phyloP scores from a whole-genome alignment of 805 yeast species.

The Saccharomycopsis fodiens region DNA sequence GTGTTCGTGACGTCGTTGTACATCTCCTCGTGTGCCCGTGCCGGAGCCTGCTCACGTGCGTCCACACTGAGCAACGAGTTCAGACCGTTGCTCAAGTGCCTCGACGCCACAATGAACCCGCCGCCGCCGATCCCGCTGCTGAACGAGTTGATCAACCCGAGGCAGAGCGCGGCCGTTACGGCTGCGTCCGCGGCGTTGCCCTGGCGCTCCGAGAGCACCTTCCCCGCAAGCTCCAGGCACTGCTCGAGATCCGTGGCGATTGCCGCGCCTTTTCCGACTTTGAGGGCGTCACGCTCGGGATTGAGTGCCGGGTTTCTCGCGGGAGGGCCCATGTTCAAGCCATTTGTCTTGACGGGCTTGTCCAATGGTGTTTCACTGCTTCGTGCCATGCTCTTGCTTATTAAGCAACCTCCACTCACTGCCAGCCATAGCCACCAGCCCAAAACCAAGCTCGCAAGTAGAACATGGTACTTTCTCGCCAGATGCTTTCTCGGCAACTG shows the following conservation, averaged over 20 bases:
- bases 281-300: slow-evolving; percentile 34
- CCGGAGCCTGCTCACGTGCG: slow-evolving; percentile 87
- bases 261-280: slow-evolving; percentile 43
- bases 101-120: slow-evolving; percentile 44
- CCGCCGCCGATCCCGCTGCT: slow-evolving; percentile 95
- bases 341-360: too few relatives aligned
- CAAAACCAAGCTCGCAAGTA: too few relatives aligned
- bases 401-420: too few relatives aligned
- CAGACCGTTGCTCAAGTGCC: slow-evolving; percentile 26
- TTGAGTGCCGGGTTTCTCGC: slow-evolving; percentile 28
- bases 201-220: slow-evolving; percentile 41
- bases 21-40: slow-evolving; percentile 55
- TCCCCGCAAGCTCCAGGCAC: slow-evolving; percentile 58
- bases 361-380: too few relatives aligned
- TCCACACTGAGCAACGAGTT: slow-evolving; percentile 58
- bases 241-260: slow-evolving; percentile 58
- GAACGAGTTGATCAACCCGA: slow-evolving; percentile 76
- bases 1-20: slow-evolving; percentile 26
- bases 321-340: slow-evolving; percentile 21
- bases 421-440: too few relatives aligned
- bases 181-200: slow-evolving; percentile 95
- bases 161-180: slow-evolving; percentile 78
- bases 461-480: too few relatives aligned
- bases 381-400: too few relatives aligned
- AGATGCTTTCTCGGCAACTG: too few relatives aligned